Evolutionary conservation across 2,329 filamentous ascomycete species (phyloP).

Genomic region (Curvularia lunata): DNA sequence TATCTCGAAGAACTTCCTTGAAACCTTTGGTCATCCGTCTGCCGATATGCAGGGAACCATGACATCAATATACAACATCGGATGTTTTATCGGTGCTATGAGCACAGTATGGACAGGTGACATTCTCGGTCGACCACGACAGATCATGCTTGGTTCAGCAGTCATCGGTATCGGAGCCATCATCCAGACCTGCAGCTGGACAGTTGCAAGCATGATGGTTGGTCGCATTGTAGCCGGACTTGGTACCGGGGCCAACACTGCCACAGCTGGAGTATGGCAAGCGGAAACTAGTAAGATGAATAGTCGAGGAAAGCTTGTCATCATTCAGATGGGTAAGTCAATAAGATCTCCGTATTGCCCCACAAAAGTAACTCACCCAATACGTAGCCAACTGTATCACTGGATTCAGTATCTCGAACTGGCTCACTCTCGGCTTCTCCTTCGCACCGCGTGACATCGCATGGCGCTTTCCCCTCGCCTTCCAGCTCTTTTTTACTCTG

Average conservation of each 20-base stretch:
- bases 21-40: slow-evolving; percentile 37
- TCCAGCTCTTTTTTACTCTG: slow-evolving; percentile 65
- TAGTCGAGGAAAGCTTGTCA: slow-evolving; percentile 54
- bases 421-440: slow-evolving; percentile 53
- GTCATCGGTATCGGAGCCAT: slow-evolving; percentile 49
- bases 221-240: slow-evolving; percentile 53
- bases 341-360: too few species aligned
- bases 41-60: slow-evolving; percentile 49
- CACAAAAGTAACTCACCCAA: neutral
- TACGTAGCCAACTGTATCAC: slow-evolving; percentile 50
- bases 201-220: slow-evolving; percentile 49
- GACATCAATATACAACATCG: slow-evolving; percentile 52
- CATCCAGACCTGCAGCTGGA: slow-evolving; percentile 47
- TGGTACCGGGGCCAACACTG: slow-evolving; percentile 58
- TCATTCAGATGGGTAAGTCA: slow-evolving; percentile 52
- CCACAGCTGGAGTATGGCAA: slow-evolving; percentile 58
- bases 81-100: slow-evolving; percentile 55
- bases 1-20: slow-evolving; percentile 41
- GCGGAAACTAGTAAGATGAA: slow-evolving; percentile 56
- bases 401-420: slow-evolving; percentile 54
- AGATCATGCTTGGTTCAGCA: slow-evolving; percentile 63
- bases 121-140: slow-evolving; percentile 62
- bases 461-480: slow-evolving; percentile 59
- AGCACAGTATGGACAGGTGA: slow-evolving; percentile 60
- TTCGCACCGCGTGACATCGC: slow-evolving; percentile 47